Base-by-base conservation (phyloP, 306 rosid genomes). In the Sphenostylis stenocarpa region DNA sequence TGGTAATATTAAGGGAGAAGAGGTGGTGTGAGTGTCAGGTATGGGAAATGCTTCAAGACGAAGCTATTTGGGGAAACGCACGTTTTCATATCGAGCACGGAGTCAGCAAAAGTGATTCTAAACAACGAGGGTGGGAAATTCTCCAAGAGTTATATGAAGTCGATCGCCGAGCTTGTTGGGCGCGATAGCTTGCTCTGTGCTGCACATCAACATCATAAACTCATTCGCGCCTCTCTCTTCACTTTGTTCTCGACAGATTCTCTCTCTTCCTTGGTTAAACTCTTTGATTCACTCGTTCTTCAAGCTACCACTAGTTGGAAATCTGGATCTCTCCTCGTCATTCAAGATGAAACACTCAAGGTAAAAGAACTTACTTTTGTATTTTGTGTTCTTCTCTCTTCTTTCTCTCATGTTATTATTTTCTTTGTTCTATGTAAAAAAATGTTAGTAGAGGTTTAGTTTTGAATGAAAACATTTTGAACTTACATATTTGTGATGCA, bases 11-110 rank as follows among this genome's bases (percentile, higher is more conserved):
- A n/a, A n/a, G n/a, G n/a, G n/a, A n/a, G n/a, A n/a, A n/a, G 39
- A 34, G 39, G 1, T 7, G 39, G 33, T 29, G 38, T 4, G 38
- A 33, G 38, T 38, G 14, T 38, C 73, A 93, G 97, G 69, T 90
- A 86, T n/a, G 98, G 97, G 13, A 69, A 77, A 29, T 91, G 97
- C 58, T 92, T 95, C 82, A 83, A 80, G 87, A 92, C 99, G 4
- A 84, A 86, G 64, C 48, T 95, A 36, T 95, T 92, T 41, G 89
- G 97, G 16, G 90, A 82, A 43, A 95, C 94, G 0, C 90, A 88
- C 20, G 97, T 90, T 8, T 95, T 92, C 47, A 80, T 89, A 1
- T 92, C 97, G 7, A 86, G 86, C 73, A 85, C 72, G 1, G 88
- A 86, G 2, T 87, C 97, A 2, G 97, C 90, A 3, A 95, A 82